Base-by-base conservation (phyloP, 495 filamentous ascomycete genomes). In the Darksidea phi region DNA sequence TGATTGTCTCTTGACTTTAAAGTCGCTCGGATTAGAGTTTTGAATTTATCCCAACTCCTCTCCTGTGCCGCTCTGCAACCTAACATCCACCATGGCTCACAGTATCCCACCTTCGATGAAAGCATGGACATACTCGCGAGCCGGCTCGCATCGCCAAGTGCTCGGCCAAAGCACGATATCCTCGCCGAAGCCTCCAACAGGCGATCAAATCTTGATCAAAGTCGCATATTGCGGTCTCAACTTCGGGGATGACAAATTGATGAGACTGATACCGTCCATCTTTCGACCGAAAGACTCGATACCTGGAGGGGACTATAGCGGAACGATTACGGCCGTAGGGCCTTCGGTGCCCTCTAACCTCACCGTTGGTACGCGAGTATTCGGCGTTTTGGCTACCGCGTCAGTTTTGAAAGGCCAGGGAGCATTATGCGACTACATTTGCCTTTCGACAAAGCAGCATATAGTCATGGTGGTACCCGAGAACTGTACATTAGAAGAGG, bases 241-340 rank as follows among this genome's bases (percentile, higher is more conserved):
- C 63, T 75, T 77, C 26, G 74, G 66, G 38, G 71, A 72, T 48
- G 54, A 65, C 3, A 56, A 77, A 28, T 25, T 71, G 50, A 66
- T 75, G 10, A 63, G 70, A 38, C 34, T 73, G 48, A 41, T 73
- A 25, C 75, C 76, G 23, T 50, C 54, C 28, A 36, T 74, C 54
- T 56, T 79, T 21, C 61, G 59, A 17, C 59, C 56, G 17, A 64
- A 72, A 13, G 74, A 74, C 0, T 34, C 67, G 2, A 74, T 72
- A 2, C 75, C 76, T 6, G 76, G 74, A 1, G 42, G 73, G 7
- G 78, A 79, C 42, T 79, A 78, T 50, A 62, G 67, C 11, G 78
- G 77, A 28, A 68, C 56, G 12, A 51, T 78, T 10, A 59, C 76
- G 10, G 57, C 67, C 7, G 17, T 56, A 7, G 76, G 76, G 0